These are phyloP conservation scores for Rhizomucor pusillus DNA, from an alignment of 371 early-diverging fungal species.

Conservation along the genomic window DNA sequence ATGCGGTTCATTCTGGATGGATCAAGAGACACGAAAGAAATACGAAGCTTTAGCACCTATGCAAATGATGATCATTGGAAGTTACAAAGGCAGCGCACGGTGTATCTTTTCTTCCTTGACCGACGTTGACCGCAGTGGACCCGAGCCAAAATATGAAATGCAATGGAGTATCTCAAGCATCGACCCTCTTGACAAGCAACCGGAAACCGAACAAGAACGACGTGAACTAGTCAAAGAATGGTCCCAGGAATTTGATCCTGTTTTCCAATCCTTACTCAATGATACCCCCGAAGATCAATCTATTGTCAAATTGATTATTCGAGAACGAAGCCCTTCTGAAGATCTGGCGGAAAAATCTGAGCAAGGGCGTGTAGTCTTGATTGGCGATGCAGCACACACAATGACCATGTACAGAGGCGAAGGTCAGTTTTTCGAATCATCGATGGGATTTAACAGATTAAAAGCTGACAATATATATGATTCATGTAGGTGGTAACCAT, in stretches of 20 bases:
- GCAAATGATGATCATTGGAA: background rate
- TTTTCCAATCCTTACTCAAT: background rate
- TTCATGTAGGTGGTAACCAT: conserved; percentile 31
- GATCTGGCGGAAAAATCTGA: background rate
- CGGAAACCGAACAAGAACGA: conserved; percentile 1
- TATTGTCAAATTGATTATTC: conserved; percentile 1
- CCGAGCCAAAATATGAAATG: background rate
- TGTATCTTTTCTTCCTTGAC: conserved; percentile 1
- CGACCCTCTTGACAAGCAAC: background rate
- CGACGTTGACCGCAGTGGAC: conserved; percentile 4
- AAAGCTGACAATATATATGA: no score
- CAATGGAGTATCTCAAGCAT: conserved; percentile 4
- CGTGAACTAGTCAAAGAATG: conserved; percentile 6
- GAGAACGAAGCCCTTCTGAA: conserved; percentile 7
- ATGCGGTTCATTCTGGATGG: conserved; percentile 3
- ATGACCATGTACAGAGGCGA: conserved; percentile 20
- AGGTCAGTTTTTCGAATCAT: conserved; percentile 1
- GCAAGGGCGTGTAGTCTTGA: conserved; percentile 5
- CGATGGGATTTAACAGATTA: no score
- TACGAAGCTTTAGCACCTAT: background rate
- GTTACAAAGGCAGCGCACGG: background rate
- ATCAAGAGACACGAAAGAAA: background rate
- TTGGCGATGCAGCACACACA: conserved; percentile 17
- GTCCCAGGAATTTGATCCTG: background rate
- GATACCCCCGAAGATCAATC: background rate